phyloP scores from a whole-genome alignment of 768 basidiomycete genomes.

The Strobilomyces dryophilus region DNA sequence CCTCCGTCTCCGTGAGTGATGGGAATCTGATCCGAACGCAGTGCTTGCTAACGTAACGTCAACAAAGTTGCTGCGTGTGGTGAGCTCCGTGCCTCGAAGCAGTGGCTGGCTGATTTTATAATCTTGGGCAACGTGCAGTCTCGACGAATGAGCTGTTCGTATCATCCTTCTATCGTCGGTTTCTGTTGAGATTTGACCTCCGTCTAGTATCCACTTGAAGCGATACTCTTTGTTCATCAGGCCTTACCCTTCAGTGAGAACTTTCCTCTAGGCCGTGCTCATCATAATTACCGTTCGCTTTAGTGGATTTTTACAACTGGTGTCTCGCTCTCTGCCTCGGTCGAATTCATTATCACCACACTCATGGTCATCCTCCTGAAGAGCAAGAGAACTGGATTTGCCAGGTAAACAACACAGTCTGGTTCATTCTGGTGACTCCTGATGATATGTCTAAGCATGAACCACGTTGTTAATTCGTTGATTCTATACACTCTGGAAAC shows the following conservation, averaged over 20 bases:
- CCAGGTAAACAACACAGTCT: conserved; percentile 10
- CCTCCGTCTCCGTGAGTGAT: conserved; percentile 30
- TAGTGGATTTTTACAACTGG: conserved; percentile 31
- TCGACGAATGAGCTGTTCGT: conserved; percentile 31
- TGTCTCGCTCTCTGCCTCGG: conserved; percentile 32
- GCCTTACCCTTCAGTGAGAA: conserved; percentile 28
- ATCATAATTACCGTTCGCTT: background rate
- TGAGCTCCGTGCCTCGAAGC: conserved; percentile 6
- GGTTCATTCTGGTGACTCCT: background rate
- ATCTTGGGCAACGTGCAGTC: conserved; percentile 11
- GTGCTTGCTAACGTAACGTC: conserved; percentile 12
- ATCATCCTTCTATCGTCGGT: rapidly evolving
- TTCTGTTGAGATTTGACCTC: background rate
- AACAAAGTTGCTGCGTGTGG: conserved; percentile 29
- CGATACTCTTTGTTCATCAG: conserved; percentile 29
- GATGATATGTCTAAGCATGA: conserved; percentile 33
- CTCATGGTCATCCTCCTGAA: conserved; percentile 30
- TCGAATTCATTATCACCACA: conserved; percentile 30
- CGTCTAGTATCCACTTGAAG: conserved; percentile 23
- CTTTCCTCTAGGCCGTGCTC: background rate
- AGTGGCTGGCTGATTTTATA: background rate
- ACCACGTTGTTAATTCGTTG: conserved; percentile 45
- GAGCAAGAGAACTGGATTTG: conserved; percentile 30
- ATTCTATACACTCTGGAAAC: conserved; percentile 53
- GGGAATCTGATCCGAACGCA: background rate